These are phyloP conservation scores for Anthostomella pinea DNA, from an alignment of 2,329 filamentous ascomycete species.

Conservation along the genomic window DNA sequence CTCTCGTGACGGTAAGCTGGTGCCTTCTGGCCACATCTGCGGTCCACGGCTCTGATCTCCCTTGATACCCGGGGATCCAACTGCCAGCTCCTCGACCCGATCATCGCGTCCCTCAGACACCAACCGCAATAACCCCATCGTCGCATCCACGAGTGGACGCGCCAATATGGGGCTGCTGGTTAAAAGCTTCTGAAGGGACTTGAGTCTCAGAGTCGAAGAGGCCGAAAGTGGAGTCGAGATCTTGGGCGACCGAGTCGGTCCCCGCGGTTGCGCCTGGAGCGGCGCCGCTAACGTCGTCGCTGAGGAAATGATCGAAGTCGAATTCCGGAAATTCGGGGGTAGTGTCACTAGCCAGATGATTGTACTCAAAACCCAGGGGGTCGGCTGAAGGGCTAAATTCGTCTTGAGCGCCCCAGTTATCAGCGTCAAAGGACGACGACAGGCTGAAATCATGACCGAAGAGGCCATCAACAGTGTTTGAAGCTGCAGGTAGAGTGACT, in stretches of 20 bases:
- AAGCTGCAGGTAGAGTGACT: constrained; percentile 51
- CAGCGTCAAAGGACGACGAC: constrained; percentile 66
- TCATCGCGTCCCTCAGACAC: constrained; percentile 56
- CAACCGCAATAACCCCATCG: constrained; percentile 70
- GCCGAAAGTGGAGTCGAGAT: constrained; percentile 50
- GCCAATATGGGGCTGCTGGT: constrained; percentile 71
- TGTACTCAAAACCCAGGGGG: constrained; percentile 62
- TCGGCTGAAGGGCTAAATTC: constrained; percentile 72
- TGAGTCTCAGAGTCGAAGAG: constrained; percentile 59
- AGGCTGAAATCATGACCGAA: constrained; percentile 66
- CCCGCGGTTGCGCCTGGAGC: constrained; percentile 47
- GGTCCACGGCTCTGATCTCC: constrained; percentile 33
- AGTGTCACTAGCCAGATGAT: constrained; percentile 64
- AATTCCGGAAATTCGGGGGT: constrained; percentile 43
- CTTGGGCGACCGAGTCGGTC: constrained; percentile 48
- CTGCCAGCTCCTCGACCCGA: constrained; percentile 39
- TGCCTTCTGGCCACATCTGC: constrained; percentile 34
- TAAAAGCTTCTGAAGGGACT: constrained; percentile 62
- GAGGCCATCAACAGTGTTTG: constrained; percentile 62
- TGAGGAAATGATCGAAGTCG: constrained; percentile 51
- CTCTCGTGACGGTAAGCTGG: constrained; percentile 36
- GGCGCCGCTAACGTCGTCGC: constrained; percentile 47
- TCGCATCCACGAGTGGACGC: constrained; percentile 72
- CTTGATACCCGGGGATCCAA: constrained; percentile 36
- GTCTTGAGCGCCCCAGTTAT: constrained; percentile 75